Conservation (phyloP, 352 stramenopile genomes). For the Phytophthora capsici region DNA sequence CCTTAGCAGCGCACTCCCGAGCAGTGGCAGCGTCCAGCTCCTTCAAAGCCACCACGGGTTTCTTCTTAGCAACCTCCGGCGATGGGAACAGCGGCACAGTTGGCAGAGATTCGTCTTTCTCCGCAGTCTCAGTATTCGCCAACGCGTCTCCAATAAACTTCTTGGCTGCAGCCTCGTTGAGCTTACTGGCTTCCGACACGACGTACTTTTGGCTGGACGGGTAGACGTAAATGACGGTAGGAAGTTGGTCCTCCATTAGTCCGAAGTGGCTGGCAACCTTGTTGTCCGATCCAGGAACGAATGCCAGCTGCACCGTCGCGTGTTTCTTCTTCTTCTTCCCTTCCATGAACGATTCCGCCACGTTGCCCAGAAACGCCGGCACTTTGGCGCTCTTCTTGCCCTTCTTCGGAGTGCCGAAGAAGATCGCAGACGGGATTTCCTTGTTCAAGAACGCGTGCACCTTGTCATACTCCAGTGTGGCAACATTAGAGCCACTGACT, state of each 20-base stretch:
- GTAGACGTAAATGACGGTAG: conserved; percentile 69
- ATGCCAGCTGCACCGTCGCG: conserved; percentile 56
- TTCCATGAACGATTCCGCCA: conserved; percentile 65
- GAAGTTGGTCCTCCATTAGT: conserved; percentile 57
- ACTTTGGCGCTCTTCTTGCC: conserved; percentile 55
- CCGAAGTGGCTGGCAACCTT: conserved; percentile 78
- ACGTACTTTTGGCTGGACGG: conserved; percentile 54
- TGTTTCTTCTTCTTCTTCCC: conserved; percentile 72
- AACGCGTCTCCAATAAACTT: conserved; percentile 65
- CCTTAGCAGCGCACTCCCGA: conserved; percentile 50
- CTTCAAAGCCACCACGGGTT: conserved; percentile 57
- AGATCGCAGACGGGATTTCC: conserved; percentile 65
- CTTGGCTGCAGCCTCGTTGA: conserved; percentile 60
- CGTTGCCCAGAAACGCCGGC: conserved; percentile 60
- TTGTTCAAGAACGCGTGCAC: conserved; percentile 67
- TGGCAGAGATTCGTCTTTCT: conserved; percentile 40
- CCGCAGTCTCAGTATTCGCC: conserved; percentile 31
- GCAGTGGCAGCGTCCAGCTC: conserved; percentile 44
- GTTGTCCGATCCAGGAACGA: conserved; percentile 64
- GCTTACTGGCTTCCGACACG: conserved; percentile 32
- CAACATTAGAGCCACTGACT: conserved; percentile 53
- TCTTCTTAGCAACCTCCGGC: conserved; percentile 75
- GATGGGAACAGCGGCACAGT: conserved; percentile 69
- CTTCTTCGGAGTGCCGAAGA: conserved; percentile 68
- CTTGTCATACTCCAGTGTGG: conserved; percentile 55